Base-by-base conservation (phyloP, 2,329 filamentous ascomycete genomes). In the Trichoderma aggressivum region DNA sequence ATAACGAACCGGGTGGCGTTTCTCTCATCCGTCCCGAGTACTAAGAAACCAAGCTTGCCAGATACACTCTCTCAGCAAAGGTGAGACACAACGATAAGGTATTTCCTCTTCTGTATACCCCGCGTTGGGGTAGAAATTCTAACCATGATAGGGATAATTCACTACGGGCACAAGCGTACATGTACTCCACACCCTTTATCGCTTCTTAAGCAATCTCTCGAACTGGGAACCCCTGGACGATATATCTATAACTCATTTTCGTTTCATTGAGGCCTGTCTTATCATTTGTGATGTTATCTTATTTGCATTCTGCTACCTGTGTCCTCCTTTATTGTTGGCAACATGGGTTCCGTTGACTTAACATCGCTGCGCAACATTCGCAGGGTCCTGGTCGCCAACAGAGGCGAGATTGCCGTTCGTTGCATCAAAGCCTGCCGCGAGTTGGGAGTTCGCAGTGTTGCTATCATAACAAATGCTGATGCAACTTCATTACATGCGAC, bases 391-490 rank as follows among this genome's bases (percentile, higher is more conserved):
- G 91, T 94, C 74, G 91, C 91, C 11, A 94, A 94, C 77, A 85
- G 92, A 74, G 92, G 91, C 73, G 91, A 93, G 76, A 93, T 93
- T 74, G 92, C 92, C 26, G 82, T 92, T 79, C 88, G 92, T 70
- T 91, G 94, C 50, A 88, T 90, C 43, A 65, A 65, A 39, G 43
- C 62, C 12, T 59, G 56, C 18, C 56, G 62, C 43, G 39, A 65
- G 3, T 47, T 50, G 43, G 39, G 62, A 55, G 28, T 55, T n/a
- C 7, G 11, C 3, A 53, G 47, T 24, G 47, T 53, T 24, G 47
- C 47, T 6, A 53, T 53, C 21, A 53, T 53, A 14, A 53, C 47
- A 53, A 53, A 53, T 53, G 47, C 47, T 2, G 47, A 53, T 21
- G 47, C 47, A 53, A 53, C 47, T 53, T 53, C 47, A 53, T 14